These are phyloP conservation scores for Phytophthora pluvialis DNA, from an alignment of 352 stramenopile species.

Conservation along the genomic window DNA sequence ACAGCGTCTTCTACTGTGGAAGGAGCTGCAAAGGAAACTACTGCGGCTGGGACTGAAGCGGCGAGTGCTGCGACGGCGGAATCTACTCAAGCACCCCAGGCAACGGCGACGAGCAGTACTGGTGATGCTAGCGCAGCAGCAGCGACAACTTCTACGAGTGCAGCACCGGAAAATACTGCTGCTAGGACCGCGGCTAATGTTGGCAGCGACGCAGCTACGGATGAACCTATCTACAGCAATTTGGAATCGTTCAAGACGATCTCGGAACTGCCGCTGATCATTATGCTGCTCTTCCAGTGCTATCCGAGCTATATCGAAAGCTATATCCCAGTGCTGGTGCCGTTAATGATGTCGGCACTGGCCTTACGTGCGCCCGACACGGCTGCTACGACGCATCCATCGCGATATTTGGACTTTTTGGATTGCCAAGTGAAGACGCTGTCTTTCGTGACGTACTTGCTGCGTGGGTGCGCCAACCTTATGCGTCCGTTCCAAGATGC, in stretches of 20 bases:
- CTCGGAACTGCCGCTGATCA: conserved; percentile 97
- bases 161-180: conserved; percentile 19
- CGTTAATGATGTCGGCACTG: conserved; percentile 97
- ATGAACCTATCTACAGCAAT: conserved; percentile 78
- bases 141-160: conserved; percentile 8
- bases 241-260: conserved; percentile 96
- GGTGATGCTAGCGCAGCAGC: conserved; percentile 8
- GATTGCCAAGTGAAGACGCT: conserved; percentile 98
- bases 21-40: conserved; percentile 19
- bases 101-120: conserved; percentile 4
- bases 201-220: conserved; percentile 19
- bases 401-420: conserved; percentile 91
- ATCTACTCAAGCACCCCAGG: conserved; percentile 14
- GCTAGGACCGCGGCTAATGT: conserved; percentile 8
- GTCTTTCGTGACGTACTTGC: conserved; percentile 97
- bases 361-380: conserved; percentile 80
- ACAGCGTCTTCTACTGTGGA: conserved; percentile 9
- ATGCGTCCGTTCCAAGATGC: conserved; percentile 96
- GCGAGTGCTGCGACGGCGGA: conserved; percentile 10
- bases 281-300: conserved; percentile 99
- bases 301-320: conserved; percentile 96
- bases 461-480: conserved; percentile 91
- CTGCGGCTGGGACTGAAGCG: conserved; percentile 6
- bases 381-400: conserved; percentile 60
- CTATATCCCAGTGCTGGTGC: conserved; percentile 95